Conservation (phyloP, 768 basidiomycete species). For the Phaffia australis region DNA sequence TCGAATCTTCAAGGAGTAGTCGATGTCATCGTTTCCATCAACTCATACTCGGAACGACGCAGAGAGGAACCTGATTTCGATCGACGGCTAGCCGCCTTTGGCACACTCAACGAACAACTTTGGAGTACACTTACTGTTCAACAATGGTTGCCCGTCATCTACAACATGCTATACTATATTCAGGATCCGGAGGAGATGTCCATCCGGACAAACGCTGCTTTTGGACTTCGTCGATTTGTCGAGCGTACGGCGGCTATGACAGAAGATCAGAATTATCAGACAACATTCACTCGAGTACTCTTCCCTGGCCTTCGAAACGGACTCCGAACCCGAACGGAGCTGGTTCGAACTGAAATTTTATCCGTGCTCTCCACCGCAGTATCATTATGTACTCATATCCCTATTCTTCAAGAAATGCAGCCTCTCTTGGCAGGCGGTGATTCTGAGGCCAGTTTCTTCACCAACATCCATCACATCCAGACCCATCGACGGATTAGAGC, state of each 20-base stretch:
- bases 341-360: slow-evolving; percentile 75
- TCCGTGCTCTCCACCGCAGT: slow-evolving; percentile 68
- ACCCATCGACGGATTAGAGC: slow-evolving; percentile 78
- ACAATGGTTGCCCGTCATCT: slow-evolving; percentile 72
- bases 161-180: slow-evolving; percentile 72
- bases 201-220: slow-evolving; percentile 68
- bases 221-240: slow-evolving; percentile 64
- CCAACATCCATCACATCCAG: slow-evolving; percentile 89
- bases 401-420: slow-evolving; percentile 63
- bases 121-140: slow-evolving; percentile 32
- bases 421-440: slow-evolving; percentile 74
- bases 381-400: slow-evolving; percentile 50
- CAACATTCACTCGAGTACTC: slow-evolving; percentile 53
- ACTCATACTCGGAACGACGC: slow-evolving; percentile 71
- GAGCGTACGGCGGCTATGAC: slow-evolving; percentile 39
- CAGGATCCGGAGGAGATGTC: slow-evolving; percentile 83
- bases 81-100: slow-evolving; percentile 64
- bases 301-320: slow-evolving; percentile 70
- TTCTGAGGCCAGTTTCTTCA: slow-evolving; percentile 92
- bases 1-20: slow-evolving; percentile 45
- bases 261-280: slow-evolving; percentile 39
- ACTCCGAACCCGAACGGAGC: slow-evolving; percentile 65
- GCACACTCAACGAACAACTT: slow-evolving; percentile 56
- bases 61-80: slow-evolving; percentile 91
- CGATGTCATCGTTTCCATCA: slow-evolving; percentile 54